phyloP scores from a whole-genome alignment of 352 stramenopile genomes.

The Pythium plurisporium region DNA sequence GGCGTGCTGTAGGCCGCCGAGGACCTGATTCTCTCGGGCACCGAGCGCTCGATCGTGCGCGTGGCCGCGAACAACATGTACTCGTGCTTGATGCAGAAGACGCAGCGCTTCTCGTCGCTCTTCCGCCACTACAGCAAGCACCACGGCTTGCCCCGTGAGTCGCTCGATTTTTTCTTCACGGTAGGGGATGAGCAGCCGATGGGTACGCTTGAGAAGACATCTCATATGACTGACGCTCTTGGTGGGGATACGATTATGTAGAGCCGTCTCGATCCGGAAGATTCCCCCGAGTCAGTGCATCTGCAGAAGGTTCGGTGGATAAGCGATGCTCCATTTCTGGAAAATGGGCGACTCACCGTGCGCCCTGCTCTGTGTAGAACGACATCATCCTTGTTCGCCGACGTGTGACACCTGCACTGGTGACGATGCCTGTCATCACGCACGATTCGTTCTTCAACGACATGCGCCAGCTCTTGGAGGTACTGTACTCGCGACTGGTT shows the following conservation, averaged over 20 bases:
- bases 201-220: neutral
- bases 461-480: constrained; percentile 71
- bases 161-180: constrained; percentile 97
- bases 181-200: constrained; percentile 22
- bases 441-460: constrained; percentile 74
- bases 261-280: constrained; percentile 74
- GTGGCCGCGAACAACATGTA: constrained; percentile 87
- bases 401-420: constrained; percentile 31
- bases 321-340: neutral
- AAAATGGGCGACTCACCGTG: constrained; percentile 6
- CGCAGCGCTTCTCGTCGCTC: constrained; percentile 95
- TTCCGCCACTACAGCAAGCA: constrained; percentile 99
- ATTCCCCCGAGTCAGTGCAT: constrained; percentile 81
- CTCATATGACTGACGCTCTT: neutral
- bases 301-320: constrained; percentile 58
- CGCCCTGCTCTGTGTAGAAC: constrained; percentile 51
- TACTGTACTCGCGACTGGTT: constrained; percentile 12
- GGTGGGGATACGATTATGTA: constrained; percentile 15
- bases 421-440: constrained; percentile 44
- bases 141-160: constrained; percentile 94
- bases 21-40: constrained; percentile 70
- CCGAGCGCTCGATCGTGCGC: constrained; percentile 79
- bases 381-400: constrained; percentile 82
- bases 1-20: constrained; percentile 47
- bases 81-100: constrained; percentile 98